Base-by-base conservation (phyloP, 768 basidiomycete species). In the Podaxis mareebaensis region DNA sequence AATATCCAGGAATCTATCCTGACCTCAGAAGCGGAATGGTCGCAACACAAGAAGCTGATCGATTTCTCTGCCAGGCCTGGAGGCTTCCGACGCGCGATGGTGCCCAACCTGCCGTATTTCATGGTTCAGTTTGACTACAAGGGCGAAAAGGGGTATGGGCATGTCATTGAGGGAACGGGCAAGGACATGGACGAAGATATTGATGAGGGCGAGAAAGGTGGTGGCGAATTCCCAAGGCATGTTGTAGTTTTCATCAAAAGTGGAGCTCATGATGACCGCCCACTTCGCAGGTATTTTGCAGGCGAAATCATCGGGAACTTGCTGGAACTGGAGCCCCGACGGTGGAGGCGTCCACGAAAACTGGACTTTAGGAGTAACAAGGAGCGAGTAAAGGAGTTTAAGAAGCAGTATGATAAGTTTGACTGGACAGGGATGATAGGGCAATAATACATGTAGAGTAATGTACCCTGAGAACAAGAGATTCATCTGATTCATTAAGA, bases 81-180 rank as follows among this genome's bases (percentile, higher is more conserved):
- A 17, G 96, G 96, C 3, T 99, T 99, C 80, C 83, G 96, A 46
- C 85, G 96, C 0, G 88, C 93, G 26, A 92, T 99, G 91, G 96
- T 99, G 11, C 89, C 96, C 2, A 97, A 98, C 70, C 78, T 99
- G 33, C 97, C 97, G 0, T 99, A 99, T 76, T 99, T 99, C 70
- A 96, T 96, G 93, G 92, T 99, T 6, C 95, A 96, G 69, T 99
- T 96, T 74, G 97, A 99, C 76, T 83, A 99, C 75, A 98, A 96
- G 70, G 95, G 97, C 26, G 95, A 98, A 75, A 95, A 93, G 71
- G 97, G 97, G 2, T 99, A 95, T 72, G 97, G 97, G 0, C 97
- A 99, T 75, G 93, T 99, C 65, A 97, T 99, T 65, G 97, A 99
- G 74, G 97, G 97, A 1, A 85, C 86, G 0, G 86, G 83, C 26